Conservation (phyloP, 2,329 filamentous ascomycete species). For the Epicoccum sorghinum region DNA sequence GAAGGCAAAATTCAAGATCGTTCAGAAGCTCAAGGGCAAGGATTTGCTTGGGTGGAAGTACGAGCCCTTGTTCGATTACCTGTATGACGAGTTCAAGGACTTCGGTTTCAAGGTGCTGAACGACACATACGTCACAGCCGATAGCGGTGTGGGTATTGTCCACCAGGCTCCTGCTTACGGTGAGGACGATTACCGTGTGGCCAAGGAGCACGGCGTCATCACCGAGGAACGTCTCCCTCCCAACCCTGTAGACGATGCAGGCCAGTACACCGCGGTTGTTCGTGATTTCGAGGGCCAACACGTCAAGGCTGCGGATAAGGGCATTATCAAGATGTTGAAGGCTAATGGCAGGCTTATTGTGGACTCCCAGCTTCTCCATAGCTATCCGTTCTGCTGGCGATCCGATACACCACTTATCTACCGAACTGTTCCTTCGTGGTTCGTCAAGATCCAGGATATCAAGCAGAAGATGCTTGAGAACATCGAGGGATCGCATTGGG, state of each 20-base stretch:
- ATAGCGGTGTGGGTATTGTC: slow-evolving; percentile 91
- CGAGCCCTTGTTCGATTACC: slow-evolving; percentile 86
- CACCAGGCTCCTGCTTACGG: slow-evolving; percentile 93
- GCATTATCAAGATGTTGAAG: slow-evolving; percentile 89
- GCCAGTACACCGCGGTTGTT: slow-evolving; percentile 77
- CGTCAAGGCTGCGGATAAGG: slow-evolving; percentile 91
- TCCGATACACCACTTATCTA: slow-evolving; percentile 97
- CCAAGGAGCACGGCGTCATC: slow-evolving; percentile 77
- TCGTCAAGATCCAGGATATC: slow-evolving; percentile 83
- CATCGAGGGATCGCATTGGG: slow-evolving; percentile 89
- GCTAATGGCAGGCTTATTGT: slow-evolving; percentile 76
- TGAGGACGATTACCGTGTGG: slow-evolving; percentile 93
- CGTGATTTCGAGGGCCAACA: slow-evolving; percentile 83
- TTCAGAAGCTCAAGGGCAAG: slow-evolving; percentile 79
- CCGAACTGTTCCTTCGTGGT: slow-evolving; percentile 91
- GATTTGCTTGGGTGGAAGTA: slow-evolving; percentile 91
- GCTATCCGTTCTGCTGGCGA: slow-evolving; percentile 90
- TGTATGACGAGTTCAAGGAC: slow-evolving; percentile 87
- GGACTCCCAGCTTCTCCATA: slow-evolving; percentile 87
- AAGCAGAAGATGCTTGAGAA: slow-evolving; percentile 89
- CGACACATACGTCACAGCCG: slow-evolving; percentile 84
- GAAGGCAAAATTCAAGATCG: slow-evolving; percentile 88
- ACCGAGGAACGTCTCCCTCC: slow-evolving; percentile 78
- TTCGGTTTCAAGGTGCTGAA: slow-evolving; percentile 81
- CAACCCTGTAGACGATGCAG: slow-evolving; percentile 86